Percentiles rank a stretch among this genome's conserved stretches.
Conservation (phyloP, 179 eudicot genomes). For the Silene noctiflora region DNA sequence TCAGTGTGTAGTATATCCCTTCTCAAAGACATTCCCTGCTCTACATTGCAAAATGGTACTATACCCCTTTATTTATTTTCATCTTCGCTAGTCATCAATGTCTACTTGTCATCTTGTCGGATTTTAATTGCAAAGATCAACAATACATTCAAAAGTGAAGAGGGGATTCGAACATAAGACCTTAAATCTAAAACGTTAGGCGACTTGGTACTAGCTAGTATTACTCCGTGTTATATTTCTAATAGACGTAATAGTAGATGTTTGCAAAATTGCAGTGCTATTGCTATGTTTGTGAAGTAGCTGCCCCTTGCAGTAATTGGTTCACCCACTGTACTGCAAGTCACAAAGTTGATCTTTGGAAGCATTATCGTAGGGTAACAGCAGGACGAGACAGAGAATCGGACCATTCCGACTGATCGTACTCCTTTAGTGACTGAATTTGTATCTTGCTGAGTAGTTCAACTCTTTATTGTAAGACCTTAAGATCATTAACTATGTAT, state of each 20-base stretch:
- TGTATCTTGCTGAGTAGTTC: no score
- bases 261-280: neutral
- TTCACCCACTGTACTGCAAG: neutral
- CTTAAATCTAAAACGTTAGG: neutral
- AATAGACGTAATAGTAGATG: neutral
- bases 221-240: no score
- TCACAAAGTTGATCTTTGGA: neutral
- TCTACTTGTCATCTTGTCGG: neutral
- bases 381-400: neutral
- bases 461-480: no score
- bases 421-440: no score
- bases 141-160: neutral
- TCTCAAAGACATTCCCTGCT: neutral
- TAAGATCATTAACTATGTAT: no score
- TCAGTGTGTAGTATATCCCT: conserved; percentile 14
- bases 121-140: neutral
- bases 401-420: neutral
- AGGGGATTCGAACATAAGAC: neutral
- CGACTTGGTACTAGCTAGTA: neutral
- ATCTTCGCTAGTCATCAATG: no score
- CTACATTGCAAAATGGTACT: conserved; percentile 18
- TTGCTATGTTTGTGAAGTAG: conserved; percentile 7
- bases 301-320: neutral
- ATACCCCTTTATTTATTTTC: neutral
- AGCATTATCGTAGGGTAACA: neutral